phyloP scores from a whole-genome alignment of 164 flowering plant genomes.

The Stephania cephalantha region DNA sequence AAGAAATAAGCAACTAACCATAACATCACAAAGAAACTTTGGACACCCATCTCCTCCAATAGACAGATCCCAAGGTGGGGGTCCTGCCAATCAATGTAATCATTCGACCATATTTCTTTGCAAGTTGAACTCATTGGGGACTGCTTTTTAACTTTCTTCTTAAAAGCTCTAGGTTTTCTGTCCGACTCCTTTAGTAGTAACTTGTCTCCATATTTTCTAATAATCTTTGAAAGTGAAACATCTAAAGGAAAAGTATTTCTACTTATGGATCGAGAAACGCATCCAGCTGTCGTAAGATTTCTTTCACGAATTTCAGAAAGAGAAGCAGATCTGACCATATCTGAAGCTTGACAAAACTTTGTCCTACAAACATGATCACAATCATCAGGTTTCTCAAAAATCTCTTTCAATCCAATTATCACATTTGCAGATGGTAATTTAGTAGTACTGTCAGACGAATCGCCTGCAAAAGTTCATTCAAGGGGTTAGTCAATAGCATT shows the following conservation, averaged over 20 bases:
- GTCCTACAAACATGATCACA: conserved; percentile 27
- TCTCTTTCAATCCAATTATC: conserved; percentile 52
- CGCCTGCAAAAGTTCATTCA: conserved; percentile 34
- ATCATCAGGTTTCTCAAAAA: conserved; percentile 37
- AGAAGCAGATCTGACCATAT: conserved; percentile 37
- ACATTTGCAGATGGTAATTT: conserved; percentile 17
- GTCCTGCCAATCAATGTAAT: conserved; percentile 50
- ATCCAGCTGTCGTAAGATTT: conserved; percentile 12
- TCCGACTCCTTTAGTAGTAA: conserved; percentile 69
- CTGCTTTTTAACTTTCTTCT: conserved; percentile 47
- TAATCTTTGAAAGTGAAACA: conserved; percentile 40
- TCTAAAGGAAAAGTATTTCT: conserved; percentile 34
- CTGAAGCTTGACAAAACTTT: conserved; percentile 45
- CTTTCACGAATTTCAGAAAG: conserved; percentile 24
- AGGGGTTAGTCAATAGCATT: conserved; percentile 2
- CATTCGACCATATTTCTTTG: conserved; percentile 27
- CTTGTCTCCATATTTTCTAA: conserved; percentile 55
- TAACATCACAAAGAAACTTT: conserved; percentile 91
- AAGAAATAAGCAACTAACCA: conserved; percentile 43
- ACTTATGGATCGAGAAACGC: conserved; percentile 16
- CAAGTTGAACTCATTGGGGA: conserved; percentile 17
- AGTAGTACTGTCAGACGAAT: conserved; percentile 8
- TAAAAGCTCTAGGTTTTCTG: conserved; percentile 48
- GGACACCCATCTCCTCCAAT: conserved; percentile 85
- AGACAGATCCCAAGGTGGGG: conserved; percentile 78